Base-by-base conservation (phyloP, 1,139 yeast genomes). In the Diutina pseudorugosa region DNA sequence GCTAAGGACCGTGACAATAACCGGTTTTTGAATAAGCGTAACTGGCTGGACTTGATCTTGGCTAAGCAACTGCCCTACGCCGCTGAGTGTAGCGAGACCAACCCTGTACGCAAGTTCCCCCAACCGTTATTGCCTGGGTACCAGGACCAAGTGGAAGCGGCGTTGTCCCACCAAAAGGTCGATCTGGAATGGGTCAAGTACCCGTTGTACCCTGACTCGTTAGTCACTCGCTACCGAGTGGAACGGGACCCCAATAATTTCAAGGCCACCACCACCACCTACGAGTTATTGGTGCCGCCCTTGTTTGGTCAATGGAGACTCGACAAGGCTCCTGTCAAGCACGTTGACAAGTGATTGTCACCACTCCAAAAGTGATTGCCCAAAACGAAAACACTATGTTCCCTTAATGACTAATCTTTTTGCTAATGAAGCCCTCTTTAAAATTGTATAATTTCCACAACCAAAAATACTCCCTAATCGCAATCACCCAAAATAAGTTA, bases 11-110 rank as follows among this genome's bases (percentile, higher is more conserved):
- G 95, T 55, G 67, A 67, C 14, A 82, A 84, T 63, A 66, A 72
- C 45, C 77, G 81, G 56, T 83, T 89, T 60, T 67, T 87, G 66
- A 89, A 91, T 57, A 81, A 80, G 57, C 77, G 98, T 63, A 91
- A 91, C 69, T 91, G 91, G 88, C 69, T 71, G 57, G 79, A 73
- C 57, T 68, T 74, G 56, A 62, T 72, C 4, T 41, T 73, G 51
- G 79, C 72, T 7, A 65, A 63, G 27, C 73, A 72, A 43, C 36
- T n/a, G 21, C 21, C n/a, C 7, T 36, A 16, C 4, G 51, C 42
- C 20, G 30, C n/a, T 9, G 9, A 30, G 7, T 23, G 11, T 12
- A 30, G 36, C 21, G 49, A 45, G 19, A 18, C 16, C n/a, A 33
- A 45, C 36, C 49, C 40, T 8, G 41, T 23, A 7, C 49, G 49